A percentile compares a stretch with the other conserved stretches of the same genome.
Evolutionary conservation across 2,329 filamentous ascomycete genomes (phyloP).

Genomic region (Phialophora tarda): DNA sequence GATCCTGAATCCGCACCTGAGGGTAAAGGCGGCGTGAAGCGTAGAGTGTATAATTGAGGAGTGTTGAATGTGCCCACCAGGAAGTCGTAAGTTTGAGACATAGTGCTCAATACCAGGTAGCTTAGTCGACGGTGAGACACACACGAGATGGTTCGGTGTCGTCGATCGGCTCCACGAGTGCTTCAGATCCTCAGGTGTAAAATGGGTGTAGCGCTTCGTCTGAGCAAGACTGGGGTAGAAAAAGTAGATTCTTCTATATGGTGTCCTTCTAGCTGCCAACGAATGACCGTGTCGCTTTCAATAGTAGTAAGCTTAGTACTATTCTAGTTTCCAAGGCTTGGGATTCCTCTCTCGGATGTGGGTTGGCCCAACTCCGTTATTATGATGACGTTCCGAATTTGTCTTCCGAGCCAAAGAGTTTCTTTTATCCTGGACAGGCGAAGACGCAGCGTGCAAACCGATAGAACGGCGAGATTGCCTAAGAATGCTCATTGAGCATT

Average conservation of each 20-base stretch:
- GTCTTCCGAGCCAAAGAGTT: neutral
- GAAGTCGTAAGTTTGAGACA: slow-evolving; percentile 34
- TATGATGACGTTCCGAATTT: neutral
- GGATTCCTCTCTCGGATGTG: neutral
- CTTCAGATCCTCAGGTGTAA: neutral
- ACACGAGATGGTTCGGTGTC: neutral
- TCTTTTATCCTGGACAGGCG: neutral
- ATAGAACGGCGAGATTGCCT: too few species aligned
- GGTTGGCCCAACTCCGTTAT: neutral
- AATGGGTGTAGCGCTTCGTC: neutral
- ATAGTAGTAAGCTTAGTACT: neutral
- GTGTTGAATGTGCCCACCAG: slow-evolving; percentile 41
- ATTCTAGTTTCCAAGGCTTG: neutral
- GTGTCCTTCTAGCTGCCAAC: neutral
- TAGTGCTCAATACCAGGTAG: neutral
- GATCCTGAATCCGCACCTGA: slow-evolving; percentile 6
- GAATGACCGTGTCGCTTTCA: neutral
- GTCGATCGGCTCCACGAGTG: neutral
- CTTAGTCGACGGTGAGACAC: neutral
- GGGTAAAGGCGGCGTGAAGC: slow-evolving; percentile 35
- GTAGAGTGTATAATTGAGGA: slow-evolving; percentile 38
- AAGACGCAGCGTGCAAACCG: neutral
- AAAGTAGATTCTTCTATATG: neutral
- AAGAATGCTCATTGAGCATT: too few species aligned
- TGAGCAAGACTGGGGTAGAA: neutral